These are phyloP conservation scores for Aspergillus tanneri DNA, from an alignment of 2,329 filamentous ascomycete species.

Conservation along the genomic window DNA sequence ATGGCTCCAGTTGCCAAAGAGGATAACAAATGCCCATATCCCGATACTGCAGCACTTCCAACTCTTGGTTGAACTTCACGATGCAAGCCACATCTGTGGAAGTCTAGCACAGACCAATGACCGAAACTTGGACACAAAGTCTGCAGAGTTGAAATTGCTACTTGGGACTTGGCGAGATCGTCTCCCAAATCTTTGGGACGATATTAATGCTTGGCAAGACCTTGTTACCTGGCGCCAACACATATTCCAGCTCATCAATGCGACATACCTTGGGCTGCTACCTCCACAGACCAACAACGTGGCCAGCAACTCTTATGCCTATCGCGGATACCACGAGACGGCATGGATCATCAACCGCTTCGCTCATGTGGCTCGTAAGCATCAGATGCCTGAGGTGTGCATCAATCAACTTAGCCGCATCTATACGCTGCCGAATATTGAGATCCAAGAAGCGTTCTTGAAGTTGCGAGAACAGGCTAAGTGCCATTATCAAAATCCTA, in stretches of 20 bases:
- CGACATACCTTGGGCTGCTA: conserved; percentile 81
- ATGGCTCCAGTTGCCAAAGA: conserved; percentile 95
- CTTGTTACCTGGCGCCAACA: conserved; percentile 99
- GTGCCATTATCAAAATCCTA: conserved; percentile 94
- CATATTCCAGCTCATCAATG: conserved; percentile 96
- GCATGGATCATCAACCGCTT: conserved; percentile 99
- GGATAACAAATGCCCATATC: conserved; percentile 92
- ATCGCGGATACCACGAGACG: conserved; percentile 96
- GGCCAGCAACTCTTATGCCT: conserved; percentile 89
- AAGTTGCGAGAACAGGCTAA: conserved; percentile 98
- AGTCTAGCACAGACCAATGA: conserved; percentile 83
- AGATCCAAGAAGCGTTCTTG: conserved; percentile 98
- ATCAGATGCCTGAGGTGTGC: conserved; percentile 94
- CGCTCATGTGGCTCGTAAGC: conserved; percentile 94
- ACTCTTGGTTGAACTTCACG: conserved; percentile 92
- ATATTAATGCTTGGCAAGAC: conserved; percentile 99
- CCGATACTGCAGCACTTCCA: conserved; percentile 97
- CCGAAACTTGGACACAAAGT: conserved; percentile 86
- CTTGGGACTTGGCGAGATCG: conserved; percentile 94
- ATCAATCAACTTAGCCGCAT: conserved; percentile 96
- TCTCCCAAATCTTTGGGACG: conserved; percentile 96
- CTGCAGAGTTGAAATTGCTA: conserved; percentile 89
- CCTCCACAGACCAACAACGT: conserved; percentile 78
- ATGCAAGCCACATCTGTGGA: conserved; percentile 93
- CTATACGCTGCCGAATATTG: conserved; percentile 97